Base-by-base conservation (phyloP, 352 stramenopile genomes). In the Phytophthora pseudosyringae region DNA sequence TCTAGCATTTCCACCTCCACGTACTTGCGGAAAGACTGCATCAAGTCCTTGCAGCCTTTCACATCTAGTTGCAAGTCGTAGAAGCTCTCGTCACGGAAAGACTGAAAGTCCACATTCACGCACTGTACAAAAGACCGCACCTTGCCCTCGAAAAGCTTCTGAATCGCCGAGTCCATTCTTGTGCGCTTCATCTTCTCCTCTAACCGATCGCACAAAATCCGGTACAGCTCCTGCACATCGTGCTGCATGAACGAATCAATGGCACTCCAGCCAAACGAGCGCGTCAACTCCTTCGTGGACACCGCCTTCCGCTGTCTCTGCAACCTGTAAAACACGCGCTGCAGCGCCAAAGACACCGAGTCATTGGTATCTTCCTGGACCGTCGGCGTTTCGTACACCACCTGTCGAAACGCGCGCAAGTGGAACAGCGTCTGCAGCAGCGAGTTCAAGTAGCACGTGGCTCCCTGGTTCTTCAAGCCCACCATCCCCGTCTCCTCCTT, bases 381-480 rank as follows among this genome's bases (percentile, higher is more conserved):
- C 2, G 83, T 91, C 3, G 88, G 88, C 1, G 86, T 94, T 33
- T 86, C 83, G 49, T 96, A 96, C 44, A 96, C 88, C 13, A 89
- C 87, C 8, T 90, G 81, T 21, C 93, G 74, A 47, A 98, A 96
- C 26, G 85, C 88, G 28, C 79, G 72, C 56, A 98, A 70, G 54
- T 97, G 88, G 64, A 95, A 98, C 16, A 98, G 73, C 48, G 89
- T 97, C 74, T 98, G 92, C 25, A 98, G 80, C 15, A 98, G 68
- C 26, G 91, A 98, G 68, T 98, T 98, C 77, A 98, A 81, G 70
- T 98, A 98, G 72, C 93, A 98, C 10, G 92, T 98, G 11, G 91
- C 91, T 12, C 90, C 93, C 62, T 96, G 88, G 51, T 96, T 96
- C 70, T 96, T 96, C 5, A 96, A 59, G 0, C 88, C 88, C 13